Percentiles rank a stretch among this genome's conserved stretches.
Evolutionary conservation across 164 flowering plant species (phyloP).

Genomic region (Chimonanthus salicifolius): DNA sequence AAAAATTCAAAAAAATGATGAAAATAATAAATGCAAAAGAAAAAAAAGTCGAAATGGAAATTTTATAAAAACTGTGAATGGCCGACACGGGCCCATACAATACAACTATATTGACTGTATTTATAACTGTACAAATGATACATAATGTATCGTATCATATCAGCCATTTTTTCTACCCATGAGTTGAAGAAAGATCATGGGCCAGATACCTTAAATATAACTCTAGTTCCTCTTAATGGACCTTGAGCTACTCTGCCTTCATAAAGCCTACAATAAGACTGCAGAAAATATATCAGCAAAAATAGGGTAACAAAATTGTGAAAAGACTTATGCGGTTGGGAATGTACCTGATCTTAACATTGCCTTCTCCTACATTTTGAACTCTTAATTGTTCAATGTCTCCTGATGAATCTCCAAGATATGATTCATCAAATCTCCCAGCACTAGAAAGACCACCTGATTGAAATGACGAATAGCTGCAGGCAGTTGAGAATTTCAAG

Average conservation of each 20-base stretch:
- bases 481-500: not conserved
- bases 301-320: not conserved
- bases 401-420: conserved; percentile 28
- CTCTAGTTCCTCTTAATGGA: conserved; percentile 52
- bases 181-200: not conserved
- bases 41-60: no score
- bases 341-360: conserved; percentile 76
- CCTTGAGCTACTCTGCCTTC: conserved; percentile 88
- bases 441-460: conserved; percentile 18
- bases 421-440: conserved; percentile 14
- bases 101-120: no score
- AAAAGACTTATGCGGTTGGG: not conserved
- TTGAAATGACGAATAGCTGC: conserved; percentile 61
- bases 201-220: conserved; percentile 66
- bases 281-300: conserved; percentile 38
- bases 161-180: no score
- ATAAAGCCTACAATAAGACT: conserved; percentile 74
- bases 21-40: no score
- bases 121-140: no score
- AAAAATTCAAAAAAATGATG: no score
- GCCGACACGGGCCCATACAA: no score
- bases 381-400: conserved; percentile 51
- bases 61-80: no score
- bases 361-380: conserved; percentile 88
- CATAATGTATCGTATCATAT: no score